Evolutionary conservation across 306 rosid species (phyloP).

Genomic region (Chamaecrista fasciculata): DNA sequence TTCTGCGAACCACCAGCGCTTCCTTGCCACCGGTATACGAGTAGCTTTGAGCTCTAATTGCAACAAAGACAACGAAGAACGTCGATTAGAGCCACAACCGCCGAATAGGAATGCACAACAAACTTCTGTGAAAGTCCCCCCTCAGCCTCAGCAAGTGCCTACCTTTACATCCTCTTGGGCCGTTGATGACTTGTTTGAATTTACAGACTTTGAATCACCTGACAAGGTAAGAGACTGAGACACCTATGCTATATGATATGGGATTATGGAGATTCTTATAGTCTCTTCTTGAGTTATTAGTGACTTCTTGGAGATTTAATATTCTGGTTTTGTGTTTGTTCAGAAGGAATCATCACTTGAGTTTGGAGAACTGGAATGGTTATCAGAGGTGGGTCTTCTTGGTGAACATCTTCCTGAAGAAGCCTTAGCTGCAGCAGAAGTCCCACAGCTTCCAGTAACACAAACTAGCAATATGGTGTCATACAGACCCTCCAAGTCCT

Average conservation of each 20-base stretch:
- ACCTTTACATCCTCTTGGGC: constrained; percentile 67
- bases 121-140: constrained; percentile 43
- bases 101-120: constrained; percentile 48
- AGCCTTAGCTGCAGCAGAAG: constrained; percentile 84
- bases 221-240: constrained; percentile 58
- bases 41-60: constrained; percentile 72
- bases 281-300: too few species aligned
- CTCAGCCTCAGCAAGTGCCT: constrained; percentile 60
- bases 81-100: constrained; percentile 78
- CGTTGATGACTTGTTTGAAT: constrained; percentile 78
- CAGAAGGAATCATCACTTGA: constrained; percentile 76
- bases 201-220: constrained; percentile 63
- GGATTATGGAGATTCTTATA: constrained; percentile 13
- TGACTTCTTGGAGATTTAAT: too few species aligned
- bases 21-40: constrained; percentile 87
- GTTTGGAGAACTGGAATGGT: constrained; percentile 92
- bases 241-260: neutral
- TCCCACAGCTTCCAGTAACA: constrained; percentile 72
- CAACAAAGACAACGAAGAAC: constrained; percentile 48
- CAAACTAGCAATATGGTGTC: constrained; percentile 46
- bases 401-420: constrained; percentile 67
- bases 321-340: constrained; percentile 13
- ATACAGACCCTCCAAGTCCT: constrained; percentile 53
- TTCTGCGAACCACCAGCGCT: constrained; percentile 90
- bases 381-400: constrained; percentile 67